Percentiles rank a stretch among this genome's conserved stretches.
phyloP scores from a whole-genome alignment of 495 filamentous ascomycete genomes.

The Schizothecium vesticola region DNA sequence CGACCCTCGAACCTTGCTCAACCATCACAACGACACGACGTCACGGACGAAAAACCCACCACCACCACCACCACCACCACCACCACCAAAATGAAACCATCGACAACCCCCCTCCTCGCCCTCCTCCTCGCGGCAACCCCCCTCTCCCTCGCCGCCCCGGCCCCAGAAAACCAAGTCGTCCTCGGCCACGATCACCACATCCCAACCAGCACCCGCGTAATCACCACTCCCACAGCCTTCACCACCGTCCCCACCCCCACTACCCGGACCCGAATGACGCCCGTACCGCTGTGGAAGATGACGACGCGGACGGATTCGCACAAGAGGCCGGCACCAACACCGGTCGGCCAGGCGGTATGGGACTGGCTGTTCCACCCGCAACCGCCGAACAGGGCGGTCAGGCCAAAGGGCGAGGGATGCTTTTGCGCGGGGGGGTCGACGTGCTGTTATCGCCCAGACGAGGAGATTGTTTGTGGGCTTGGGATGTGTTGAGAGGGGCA shows the following conservation, averaged over 20 bases:
- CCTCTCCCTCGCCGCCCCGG: neutral
- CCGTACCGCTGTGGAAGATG: neutral
- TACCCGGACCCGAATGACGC: neutral
- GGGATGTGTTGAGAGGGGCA: constrained; percentile 13
- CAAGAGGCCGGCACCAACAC: neutral
- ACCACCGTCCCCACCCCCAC: neutral
- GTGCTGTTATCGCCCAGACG: constrained; percentile 11
- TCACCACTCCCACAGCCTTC: neutral
- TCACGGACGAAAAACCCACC: too few relatives aligned
- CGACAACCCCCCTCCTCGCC: neutral
- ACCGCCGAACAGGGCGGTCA: neutral
- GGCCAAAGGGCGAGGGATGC: neutral
- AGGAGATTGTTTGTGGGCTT: constrained; percentile 1
- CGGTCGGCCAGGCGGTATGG: neutral
- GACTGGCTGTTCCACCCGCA: neutral
- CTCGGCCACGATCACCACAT: neutral
- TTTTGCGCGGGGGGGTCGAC: constrained; percentile 18
- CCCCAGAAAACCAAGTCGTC: neutral
- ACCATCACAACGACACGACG: neutral
- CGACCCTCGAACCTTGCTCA: neutral
- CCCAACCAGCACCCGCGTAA: neutral
- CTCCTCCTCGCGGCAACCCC: neutral
- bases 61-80: neutral
- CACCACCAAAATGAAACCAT: neutral
- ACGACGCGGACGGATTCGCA: neutral